Base-by-base conservation (phyloP, 768 basidiomycete species). In the Leccinum variicolor region DNA sequence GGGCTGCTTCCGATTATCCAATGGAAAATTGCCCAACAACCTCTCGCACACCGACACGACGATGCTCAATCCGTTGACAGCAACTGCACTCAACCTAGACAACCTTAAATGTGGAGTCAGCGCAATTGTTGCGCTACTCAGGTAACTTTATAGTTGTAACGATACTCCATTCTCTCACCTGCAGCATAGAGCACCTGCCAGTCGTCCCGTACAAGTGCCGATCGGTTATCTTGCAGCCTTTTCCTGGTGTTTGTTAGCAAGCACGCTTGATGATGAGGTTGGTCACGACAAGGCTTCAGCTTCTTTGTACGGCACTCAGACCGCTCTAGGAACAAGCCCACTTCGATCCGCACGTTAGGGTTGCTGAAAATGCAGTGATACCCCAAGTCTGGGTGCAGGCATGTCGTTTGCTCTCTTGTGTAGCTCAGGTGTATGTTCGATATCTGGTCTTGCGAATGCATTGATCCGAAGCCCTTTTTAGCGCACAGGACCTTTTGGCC, bases 141-240 rank as follows among this genome's bases (percentile, higher is more conserved):
- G 74, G 88, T 89, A 70, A 50, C 19, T 46, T 41, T 13, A 19
- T 54, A 57, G 25, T 39, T 23, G 3, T 13, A 6, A 34, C 17
- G 36, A 34, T 17, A 21, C 15, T 53, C 28, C 11, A 56, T 34
- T 46, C 14, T 54, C 55, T 55, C 36, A 59, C 51, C 28, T 52
- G 26, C 15, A 28, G 5, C 36, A 3, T 58, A 91, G 88, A 48
- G 74, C 84, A 13, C 70, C 78, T 3, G 76, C 78, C 2, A 76
- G 79, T 46, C 82, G 91, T 9, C 84, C 88, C 17, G 84, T 93
- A 0, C 77, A 80, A 60, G 66, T 93, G 9, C 90, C 92, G 1
- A 64, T 90, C n/a, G 91, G 89, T 4, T 66, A 75, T 39, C 63
- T 92, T 17, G 76, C 80, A 13, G 77, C 79, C 46, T 79, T 92